These are phyloP conservation scores for Penicillium angulare DNA, from an alignment of 495 filamentous ascomycete genomes.

Conservation along the genomic window DNA sequence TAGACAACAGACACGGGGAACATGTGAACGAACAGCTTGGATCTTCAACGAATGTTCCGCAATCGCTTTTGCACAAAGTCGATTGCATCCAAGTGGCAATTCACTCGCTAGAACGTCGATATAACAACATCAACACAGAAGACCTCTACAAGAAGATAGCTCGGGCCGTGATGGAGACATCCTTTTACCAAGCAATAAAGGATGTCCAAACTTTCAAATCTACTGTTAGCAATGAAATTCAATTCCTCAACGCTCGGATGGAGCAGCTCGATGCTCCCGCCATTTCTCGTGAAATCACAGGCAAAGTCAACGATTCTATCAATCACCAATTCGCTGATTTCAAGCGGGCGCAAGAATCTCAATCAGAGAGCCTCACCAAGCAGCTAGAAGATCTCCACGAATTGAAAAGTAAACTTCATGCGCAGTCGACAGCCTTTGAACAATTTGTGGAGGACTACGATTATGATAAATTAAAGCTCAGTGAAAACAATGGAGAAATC, in stretches of 20 bases:
- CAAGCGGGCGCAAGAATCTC: neutral
- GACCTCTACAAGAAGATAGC: constrained; percentile 33
- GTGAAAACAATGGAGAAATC: no score
- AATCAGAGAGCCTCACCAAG: neutral
- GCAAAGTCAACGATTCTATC: neutral
- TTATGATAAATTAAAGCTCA: no score
- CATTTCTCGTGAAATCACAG: neutral
- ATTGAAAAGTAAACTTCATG: neutral
- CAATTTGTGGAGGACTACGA: neutral
- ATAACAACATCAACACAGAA: constrained; percentile 33
- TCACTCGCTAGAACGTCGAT: constrained; percentile 40
- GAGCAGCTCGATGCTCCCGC: neutral
- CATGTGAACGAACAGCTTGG: no score
- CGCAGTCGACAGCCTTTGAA: neutral
- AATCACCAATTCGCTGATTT: neutral
- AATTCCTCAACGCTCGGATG: neutral
- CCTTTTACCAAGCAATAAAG: constrained; percentile 13
- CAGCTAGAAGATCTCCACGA: neutral
- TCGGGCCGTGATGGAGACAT: constrained; percentile 37
- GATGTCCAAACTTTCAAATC: neutral
- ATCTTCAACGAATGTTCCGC: no score
- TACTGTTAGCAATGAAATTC: neutral
- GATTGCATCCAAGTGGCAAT: constrained; percentile 17
- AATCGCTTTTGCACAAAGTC: neutral
- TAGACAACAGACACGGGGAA: no score